A percentile compares a stretch with the other conserved stretches of the same genome.
phyloP scores from a whole-genome alignment of 352 stramenopile genomes.

The Hyaloperonospora arabidopsidis region DNA sequence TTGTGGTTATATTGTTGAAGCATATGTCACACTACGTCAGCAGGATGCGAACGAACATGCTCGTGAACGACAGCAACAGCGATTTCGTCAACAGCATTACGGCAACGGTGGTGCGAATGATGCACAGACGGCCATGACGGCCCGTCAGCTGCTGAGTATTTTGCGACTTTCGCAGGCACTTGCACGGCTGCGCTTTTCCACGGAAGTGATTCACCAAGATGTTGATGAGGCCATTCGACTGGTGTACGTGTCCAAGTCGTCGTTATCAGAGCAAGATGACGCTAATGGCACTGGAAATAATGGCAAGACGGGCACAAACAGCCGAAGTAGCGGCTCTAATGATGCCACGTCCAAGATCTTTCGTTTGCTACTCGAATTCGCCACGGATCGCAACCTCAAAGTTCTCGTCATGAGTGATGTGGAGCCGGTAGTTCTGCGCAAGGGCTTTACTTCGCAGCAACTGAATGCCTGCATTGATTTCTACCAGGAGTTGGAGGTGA shows the following conservation, averaged over 20 bases:
- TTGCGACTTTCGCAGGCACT: constrained; percentile 95
- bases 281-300: constrained; percentile 25
- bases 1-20: constrained; percentile 96
- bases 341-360: constrained; percentile 94
- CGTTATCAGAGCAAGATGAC: constrained; percentile 86
- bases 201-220: constrained; percentile 92
- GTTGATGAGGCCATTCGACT: constrained; percentile 96
- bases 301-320: constrained; percentile 14
- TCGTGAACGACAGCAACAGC: constrained; percentile 47
- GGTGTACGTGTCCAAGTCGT: constrained; percentile 97
- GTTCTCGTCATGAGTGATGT: constrained; percentile 82
- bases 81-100: constrained; percentile 33
- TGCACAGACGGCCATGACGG: constrained; percentile 97
- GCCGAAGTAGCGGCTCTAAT: constrained; percentile 36
- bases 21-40: constrained; percentile 94
- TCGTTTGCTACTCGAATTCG: constrained; percentile 92
- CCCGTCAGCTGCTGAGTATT: constrained; percentile 97
- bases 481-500: constrained; percentile 87
- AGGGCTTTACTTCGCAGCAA: constrained; percentile 94
- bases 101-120: constrained; percentile 54
- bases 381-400: constrained; percentile 54
- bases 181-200: constrained; percentile 93
- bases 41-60: constrained; percentile 85
- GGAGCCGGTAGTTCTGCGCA: constrained; percentile 92
- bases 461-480: constrained; percentile 91